These are phyloP conservation scores for Cordyceps tenuipes DNA, from an alignment of 2,329 filamentous ascomycete species.

Conservation along the genomic window DNA sequence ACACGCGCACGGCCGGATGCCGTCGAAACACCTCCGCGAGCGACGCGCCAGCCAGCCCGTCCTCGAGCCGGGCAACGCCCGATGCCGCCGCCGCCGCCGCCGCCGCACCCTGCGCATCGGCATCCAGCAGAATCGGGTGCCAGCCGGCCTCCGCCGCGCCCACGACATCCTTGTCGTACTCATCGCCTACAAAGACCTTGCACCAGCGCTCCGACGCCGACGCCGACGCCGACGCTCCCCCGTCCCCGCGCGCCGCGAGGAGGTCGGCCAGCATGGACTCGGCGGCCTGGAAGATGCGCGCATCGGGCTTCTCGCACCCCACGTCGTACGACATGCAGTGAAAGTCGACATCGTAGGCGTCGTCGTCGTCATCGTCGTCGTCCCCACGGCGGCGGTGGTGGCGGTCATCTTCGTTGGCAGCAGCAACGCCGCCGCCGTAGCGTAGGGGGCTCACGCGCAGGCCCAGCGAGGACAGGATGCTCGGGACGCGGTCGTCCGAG, in stretches of 20 bases:
- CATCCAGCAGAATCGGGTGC: constrained; percentile 18
- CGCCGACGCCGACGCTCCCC: constrained; percentile 12
- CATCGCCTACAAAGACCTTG: constrained; percentile 47
- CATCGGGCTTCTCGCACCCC: constrained; percentile 50
- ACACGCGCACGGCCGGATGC: constrained; percentile 13
- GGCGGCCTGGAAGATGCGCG: constrained; percentile 47
- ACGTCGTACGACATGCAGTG: constrained; percentile 56
- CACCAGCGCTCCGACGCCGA: constrained; percentile 21
- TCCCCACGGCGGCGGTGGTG: neutral
- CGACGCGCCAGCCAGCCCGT: neutral
- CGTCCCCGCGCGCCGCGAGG: constrained; percentile 17
- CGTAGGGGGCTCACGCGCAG: constrained; percentile 35
- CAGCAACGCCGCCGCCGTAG: too few relatives aligned
- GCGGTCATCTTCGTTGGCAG: too few relatives aligned
- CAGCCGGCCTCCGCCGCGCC: constrained; percentile 30
- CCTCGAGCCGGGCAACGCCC: constrained; percentile 7
- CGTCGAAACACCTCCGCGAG: constrained; percentile 12
- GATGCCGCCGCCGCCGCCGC: too few relatives aligned
- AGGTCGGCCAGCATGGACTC: constrained; percentile 31
- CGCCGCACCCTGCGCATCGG: constrained; percentile 1
- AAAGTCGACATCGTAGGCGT: constrained; percentile 39
- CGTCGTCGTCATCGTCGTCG: too few relatives aligned
- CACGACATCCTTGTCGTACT: constrained; percentile 40
- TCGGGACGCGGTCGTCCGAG: constrained; percentile 51
- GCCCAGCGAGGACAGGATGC: constrained; percentile 45